Evolutionary conservation across 345 rosid species (phyloP), one percentile per base, ranked within the genome.

Genomic region (Salix caprea): DNA sequence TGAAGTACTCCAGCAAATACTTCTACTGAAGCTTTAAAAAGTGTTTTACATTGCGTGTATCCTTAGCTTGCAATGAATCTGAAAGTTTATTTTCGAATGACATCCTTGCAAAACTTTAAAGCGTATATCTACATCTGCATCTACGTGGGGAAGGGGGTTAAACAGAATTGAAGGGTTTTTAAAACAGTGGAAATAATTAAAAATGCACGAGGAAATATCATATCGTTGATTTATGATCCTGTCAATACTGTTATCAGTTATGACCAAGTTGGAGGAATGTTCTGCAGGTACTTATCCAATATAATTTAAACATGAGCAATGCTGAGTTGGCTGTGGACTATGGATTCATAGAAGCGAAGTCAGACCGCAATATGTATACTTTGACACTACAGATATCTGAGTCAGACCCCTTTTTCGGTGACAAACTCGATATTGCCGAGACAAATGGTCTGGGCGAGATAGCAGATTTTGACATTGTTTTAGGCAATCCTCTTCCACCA

Each of bases 311-410:
- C 80, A 95, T 93, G 88, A 95, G 94, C 82, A 95, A 95, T 69
- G 91, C 93, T 1, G 99, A 95, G 82, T 83, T 95, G 72, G 97
- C 97, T 79, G 83, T 93, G 65, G 99, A 95, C 87, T 91, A 93
- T 70, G 99, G 99, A 44, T 91, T 95, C 85, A 81, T 87, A 74
- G 99, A 95, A 82, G 77, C 87, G 68, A 90, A 76, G 67, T 46
- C 94, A 2, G 84, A 81, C 65, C 91, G 97, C 74, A 91, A 91
- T 89, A 61, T 89, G 14, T 95, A 88, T 78, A 89, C 94, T n/a
- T 81, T 95, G 46, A 90, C 99, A 24, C 82, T 95, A 42, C 91
- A 77, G 79, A 89, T 95, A 79, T 81, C 95, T 1, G 93, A 91
- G 73, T 84, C 92, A 2, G 98, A 92, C 76, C 90, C 89, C 1